Conservation (phyloP, 2,329 filamentous ascomycete species). For the Pyricularia pennisetigena region DNA sequence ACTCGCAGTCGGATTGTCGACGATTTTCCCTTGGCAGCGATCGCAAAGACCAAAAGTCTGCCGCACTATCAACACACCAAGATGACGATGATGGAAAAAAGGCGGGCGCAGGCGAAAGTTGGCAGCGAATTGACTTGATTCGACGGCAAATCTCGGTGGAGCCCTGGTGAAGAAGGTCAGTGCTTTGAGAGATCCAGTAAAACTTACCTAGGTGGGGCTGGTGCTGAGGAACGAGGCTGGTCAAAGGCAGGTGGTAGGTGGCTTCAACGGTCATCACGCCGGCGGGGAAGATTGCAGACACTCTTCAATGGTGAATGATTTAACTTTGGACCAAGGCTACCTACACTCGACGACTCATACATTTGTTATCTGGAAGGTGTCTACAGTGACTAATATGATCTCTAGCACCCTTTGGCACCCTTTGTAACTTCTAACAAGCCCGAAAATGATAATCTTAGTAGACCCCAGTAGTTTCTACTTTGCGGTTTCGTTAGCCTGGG, state of each 20-base stretch:
- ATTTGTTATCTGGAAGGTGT: no score
- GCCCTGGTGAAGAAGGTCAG: neutral
- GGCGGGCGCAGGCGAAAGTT: neutral
- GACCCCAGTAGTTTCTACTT: no score
- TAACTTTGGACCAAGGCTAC: neutral
- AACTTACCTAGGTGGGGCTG: neutral
- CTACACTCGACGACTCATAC: neutral
- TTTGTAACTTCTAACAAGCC: no score
- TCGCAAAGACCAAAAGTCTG: neutral
- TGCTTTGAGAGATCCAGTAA: neutral
- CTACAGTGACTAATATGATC: no score
- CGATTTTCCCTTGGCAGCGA: neutral
- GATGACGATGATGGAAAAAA: neutral
- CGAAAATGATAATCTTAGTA: no score
- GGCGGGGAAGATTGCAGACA: neutral
- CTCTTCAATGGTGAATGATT: neutral
- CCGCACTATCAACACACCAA: neutral
- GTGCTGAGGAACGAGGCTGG: neutral
- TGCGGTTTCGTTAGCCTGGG: no score
- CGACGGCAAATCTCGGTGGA: neutral
- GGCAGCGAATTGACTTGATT: neutral
- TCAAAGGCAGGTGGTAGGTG: neutral
- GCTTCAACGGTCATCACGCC: neutral
- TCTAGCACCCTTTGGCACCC: no score
- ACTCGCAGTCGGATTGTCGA: neutral